Base-by-base conservation (phyloP, 257 asterid genomes). In the Nicotiana paniculata region DNA sequence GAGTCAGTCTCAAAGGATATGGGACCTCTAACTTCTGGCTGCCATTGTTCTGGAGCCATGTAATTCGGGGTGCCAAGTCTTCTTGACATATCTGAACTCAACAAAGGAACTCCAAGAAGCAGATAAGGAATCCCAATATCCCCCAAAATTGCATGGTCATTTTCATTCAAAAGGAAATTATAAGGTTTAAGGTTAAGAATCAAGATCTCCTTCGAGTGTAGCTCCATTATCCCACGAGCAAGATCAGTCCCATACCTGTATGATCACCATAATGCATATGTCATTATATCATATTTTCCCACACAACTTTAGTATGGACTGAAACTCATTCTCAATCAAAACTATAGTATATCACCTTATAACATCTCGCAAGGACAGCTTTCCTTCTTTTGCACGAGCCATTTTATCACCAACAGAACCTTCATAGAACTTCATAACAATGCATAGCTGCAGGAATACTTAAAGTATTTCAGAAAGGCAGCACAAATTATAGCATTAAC, bases 21-120 rank as follows among this genome's bases (percentile, higher is more conserved):
- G 0, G 98, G 99, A 72, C 98, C 99, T 79, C 93, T 90, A 79
- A 91, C 89, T 86, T 93, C 99, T 3, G 98, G 97, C 43, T 89
- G 90, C 98, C 99, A 95, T 84, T 95, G 98, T 67, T 95, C 99
- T 4, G 99, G 98, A 83, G 98, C 97, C 98, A 95, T 95, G 89
- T 95, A 95, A 77, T 91, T 90, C 28, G 97, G 95, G 85, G 93
- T 93, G 54, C 97, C 99, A 55, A 93, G 91, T 77, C 91, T 90
- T 75, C 90, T 84, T 83, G 86, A 81, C 92, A 90, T 85, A 83
- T 91, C 97, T 33, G 87, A 62, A 66, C 92, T 85, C 7, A 92
- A 93, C 70, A 88, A 84, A 26, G 98, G 86, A 78, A 89, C 84
- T 21, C 97, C 96, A 64, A 91, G 90, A 85, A 95, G 81, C 51